Evolutionary conservation across 208 protist species (phyloP).

Genomic region (Novymonas esmeraldas): DNA sequence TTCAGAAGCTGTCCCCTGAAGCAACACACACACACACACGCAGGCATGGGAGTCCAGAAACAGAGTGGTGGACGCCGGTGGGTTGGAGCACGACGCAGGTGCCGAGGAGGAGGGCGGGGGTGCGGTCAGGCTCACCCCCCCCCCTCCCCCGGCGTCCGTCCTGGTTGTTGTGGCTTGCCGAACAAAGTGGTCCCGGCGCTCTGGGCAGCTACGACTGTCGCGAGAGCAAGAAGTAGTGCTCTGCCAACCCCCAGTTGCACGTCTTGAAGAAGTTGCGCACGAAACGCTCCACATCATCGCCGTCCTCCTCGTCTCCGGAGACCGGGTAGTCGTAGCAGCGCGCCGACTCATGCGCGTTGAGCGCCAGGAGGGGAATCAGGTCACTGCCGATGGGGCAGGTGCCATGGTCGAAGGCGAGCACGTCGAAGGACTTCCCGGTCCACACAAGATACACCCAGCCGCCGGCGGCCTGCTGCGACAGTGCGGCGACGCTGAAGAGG

Average conservation of each 20-base stretch:
- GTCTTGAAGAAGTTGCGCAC: conserved; percentile 87
- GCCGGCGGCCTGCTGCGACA: conserved; percentile 60
- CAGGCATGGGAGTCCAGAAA: no score
- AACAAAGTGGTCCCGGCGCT: conserved; percentile 1
- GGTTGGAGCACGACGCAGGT: no score
- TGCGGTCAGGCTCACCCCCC: no score
- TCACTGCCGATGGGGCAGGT: conserved; percentile 76
- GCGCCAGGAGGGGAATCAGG: conserved; percentile 71
- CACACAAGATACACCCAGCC: conserved; percentile 90
- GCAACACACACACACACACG: no score
- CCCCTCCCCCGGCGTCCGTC: no score
- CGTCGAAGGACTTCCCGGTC: conserved; percentile 81
- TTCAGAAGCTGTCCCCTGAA: no score
- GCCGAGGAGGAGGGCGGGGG: no score
- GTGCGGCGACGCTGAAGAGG: conserved; percentile 47
- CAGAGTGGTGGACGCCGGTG: no score
- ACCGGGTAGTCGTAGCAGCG: conserved; percentile 63
- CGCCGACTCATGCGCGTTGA: conserved; percentile 79
- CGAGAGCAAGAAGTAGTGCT: conserved; percentile 62
- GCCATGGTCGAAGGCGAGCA: conserved; percentile 79
- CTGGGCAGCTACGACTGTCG: conserved; percentile 4
- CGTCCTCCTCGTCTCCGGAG: conserved; percentile 6
- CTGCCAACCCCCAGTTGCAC: conserved; percentile 80
- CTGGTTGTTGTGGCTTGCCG: no score
- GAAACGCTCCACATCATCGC: conserved; percentile 55